These are phyloP conservation scores for Pseudogymnoascus sp. DNA, from an alignment of 2,329 filamentous ascomycete species.

Conservation along the genomic window DNA sequence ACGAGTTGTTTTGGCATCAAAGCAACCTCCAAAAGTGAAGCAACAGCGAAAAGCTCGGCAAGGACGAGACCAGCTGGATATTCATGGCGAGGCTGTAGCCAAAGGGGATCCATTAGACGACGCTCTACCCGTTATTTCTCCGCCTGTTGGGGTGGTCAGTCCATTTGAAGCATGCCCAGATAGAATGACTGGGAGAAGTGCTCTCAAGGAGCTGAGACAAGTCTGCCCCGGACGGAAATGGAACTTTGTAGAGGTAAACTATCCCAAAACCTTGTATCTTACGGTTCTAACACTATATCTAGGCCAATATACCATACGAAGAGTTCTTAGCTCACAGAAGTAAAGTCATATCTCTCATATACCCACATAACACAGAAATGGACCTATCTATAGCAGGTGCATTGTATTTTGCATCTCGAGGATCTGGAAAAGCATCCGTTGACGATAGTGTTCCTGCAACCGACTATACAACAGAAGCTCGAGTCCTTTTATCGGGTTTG, in stretches of 20 bases:
- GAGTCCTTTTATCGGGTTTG: conserved; percentile 82
- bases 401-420: conserved; percentile 88
- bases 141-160: conserved; percentile 15
- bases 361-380: conserved; percentile 97
- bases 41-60: conserved; percentile 15
- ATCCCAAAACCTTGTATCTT: background rate
- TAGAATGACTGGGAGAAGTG: conserved; percentile 73
- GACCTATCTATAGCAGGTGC: conserved; percentile 90
- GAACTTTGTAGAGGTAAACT: conserved; percentile 67
- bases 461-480: conserved; percentile 60
- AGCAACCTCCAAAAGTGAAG: conserved; percentile 29
- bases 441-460: conserved; percentile 14
- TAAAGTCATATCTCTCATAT: conserved; percentile 68
- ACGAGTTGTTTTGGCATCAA: conserved; percentile 52
- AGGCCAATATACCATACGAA: conserved; percentile 73
- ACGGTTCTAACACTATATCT: conserved; percentile 15
- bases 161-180: conserved; percentile 83
- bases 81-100: background rate
- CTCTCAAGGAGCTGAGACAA: conserved; percentile 63
- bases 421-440: conserved; percentile 38
- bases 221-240: conserved; percentile 65
- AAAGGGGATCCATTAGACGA: background rate
- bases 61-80: background rate
- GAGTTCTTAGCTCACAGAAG: conserved; percentile 63
- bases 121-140: background rate